Percentiles rank a stretch among this genome's conserved stretches.
Evolutionary conservation across 768 basidiomycete species (phyloP).

Genomic region (Neoboletus magnificus): DNA sequence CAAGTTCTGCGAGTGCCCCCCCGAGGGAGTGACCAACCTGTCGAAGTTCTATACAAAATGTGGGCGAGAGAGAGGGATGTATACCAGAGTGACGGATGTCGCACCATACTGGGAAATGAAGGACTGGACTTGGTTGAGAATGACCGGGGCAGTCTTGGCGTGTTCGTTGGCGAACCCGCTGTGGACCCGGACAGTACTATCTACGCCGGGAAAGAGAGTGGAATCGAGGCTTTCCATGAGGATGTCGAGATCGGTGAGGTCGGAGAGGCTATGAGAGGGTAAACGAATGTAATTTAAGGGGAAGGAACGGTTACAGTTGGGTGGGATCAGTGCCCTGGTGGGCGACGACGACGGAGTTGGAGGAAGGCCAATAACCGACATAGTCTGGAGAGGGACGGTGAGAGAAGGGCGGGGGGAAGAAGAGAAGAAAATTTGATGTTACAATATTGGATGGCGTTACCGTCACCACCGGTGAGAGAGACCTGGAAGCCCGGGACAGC

Average conservation of each 20-base stretch:
- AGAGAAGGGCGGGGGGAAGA: neutral
- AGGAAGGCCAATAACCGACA: slow-evolving; percentile 53
- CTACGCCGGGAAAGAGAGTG: slow-evolving; percentile 54
- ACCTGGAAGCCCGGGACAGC: slow-evolving; percentile 39
- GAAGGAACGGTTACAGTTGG: slow-evolving; percentile 39
- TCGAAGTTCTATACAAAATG: neutral
- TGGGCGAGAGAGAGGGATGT: slow-evolving; percentile 2
- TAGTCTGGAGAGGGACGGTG: slow-evolving; percentile 35
- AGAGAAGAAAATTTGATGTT: slow-evolving; percentile 3
- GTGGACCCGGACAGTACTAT: slow-evolving; percentile 43
- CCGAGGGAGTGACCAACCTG: slow-evolving; percentile 51
- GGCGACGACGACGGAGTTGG: slow-evolving; percentile 53
- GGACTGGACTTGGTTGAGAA: slow-evolving; percentile 42
- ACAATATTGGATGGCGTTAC: slow-evolving; percentile 48
- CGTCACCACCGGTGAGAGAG: slow-evolving; percentile 48
- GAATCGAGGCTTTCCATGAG: slow-evolving; percentile 37
- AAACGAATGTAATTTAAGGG: neutral
- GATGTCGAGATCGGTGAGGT: slow-evolving; percentile 49
- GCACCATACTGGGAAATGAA: slow-evolving; percentile 38
- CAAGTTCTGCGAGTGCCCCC: slow-evolving; percentile 50
- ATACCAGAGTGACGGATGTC: slow-evolving; percentile 41
- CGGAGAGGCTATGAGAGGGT: slow-evolving; percentile 37
- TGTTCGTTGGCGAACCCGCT: slow-evolving; percentile 54
- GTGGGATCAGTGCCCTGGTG: slow-evolving; percentile 62
- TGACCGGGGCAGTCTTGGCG: slow-evolving; percentile 41